Evolutionary conservation across 129 eudicot genomes (phyloP).

Genomic region (Scalesia atractyloides): DNA sequence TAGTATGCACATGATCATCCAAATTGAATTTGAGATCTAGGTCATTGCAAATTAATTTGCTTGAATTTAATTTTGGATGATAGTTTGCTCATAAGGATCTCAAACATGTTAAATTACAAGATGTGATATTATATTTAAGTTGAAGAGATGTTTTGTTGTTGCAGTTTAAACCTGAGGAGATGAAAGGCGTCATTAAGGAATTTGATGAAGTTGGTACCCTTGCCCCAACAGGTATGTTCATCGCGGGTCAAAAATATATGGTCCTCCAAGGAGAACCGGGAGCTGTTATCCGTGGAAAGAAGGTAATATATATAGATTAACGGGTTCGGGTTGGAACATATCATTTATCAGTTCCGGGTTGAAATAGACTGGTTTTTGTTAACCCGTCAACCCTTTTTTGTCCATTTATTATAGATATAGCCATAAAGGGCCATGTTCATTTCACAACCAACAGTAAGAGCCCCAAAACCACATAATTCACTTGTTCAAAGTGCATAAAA

Average conservation of each 20-base stretch:
- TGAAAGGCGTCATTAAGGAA: conserved; percentile 49
- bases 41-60: background rate
- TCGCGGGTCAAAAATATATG: conserved; percentile 64
- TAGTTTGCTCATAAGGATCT: too few species aligned
- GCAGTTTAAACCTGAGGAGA: conserved; percentile 59
- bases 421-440: too few species aligned
- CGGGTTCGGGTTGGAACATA: background rate
- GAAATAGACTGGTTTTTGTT: background rate
- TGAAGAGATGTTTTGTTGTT: background rate
- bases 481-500: too few species aligned
- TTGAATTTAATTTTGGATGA: background rate
- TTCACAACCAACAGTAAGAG: too few species aligned
- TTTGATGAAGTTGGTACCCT: conserved; percentile 60
- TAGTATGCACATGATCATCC: background rate
- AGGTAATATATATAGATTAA: conserved; percentile 32
- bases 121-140: background rate
- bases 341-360: background rate
- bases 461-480: too few species aligned
- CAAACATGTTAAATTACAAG: too few species aligned
- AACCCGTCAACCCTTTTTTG: background rate
- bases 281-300: conserved; percentile 71
- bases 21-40: background rate
- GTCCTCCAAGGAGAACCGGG: conserved; percentile 62
- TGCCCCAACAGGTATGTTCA: conserved; percentile 65
- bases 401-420: background rate